phyloP scores from a whole-genome alignment of 2,329 filamentous ascomycete genomes.

The Hymenoscyphus infarciens region DNA sequence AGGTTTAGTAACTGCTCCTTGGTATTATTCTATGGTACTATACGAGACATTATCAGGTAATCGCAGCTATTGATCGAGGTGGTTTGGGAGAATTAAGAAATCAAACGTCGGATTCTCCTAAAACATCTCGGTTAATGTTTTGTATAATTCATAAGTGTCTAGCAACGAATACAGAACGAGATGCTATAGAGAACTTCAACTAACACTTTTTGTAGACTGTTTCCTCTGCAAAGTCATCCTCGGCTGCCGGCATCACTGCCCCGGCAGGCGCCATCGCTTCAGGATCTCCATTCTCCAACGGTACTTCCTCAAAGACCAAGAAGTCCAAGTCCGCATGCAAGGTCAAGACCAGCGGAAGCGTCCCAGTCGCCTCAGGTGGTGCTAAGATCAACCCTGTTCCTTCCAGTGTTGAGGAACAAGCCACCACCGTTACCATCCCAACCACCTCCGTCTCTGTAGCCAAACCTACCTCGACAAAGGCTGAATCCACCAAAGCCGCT shows the following conservation, averaged over 20 bases:
- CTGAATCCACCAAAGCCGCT: not conserved
- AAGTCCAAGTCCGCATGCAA: constrained; percentile 23
- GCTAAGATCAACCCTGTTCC: not conserved
- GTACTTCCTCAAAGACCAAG: constrained; percentile 16
- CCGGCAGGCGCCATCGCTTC: constrained; percentile 14
- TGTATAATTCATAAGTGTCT: no score
- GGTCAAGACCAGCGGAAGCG: constrained; percentile 11
- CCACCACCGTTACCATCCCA: constrained; percentile 15
- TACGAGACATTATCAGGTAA: no score
- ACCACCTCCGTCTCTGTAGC: not conserved
- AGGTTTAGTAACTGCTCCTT: no score
- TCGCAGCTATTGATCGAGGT: no score
- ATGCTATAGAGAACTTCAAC: no score
- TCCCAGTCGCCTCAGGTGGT: not conserved
- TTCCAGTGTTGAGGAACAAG: not conserved
- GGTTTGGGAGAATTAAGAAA: no score
- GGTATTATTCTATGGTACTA: no score
- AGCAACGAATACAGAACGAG: not conserved
- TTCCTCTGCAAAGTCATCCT: constrained; percentile 13
- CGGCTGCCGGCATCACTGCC: constrained; percentile 2
- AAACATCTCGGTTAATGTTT: no score
- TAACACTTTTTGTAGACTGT: constrained; percentile 4
- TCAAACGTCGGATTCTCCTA: no score
- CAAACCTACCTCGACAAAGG: not conserved
- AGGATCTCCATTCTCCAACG: constrained; percentile 13